phyloP scores from a whole-genome alignment of 306 rosid genomes.

The Comarum palustre region DNA sequence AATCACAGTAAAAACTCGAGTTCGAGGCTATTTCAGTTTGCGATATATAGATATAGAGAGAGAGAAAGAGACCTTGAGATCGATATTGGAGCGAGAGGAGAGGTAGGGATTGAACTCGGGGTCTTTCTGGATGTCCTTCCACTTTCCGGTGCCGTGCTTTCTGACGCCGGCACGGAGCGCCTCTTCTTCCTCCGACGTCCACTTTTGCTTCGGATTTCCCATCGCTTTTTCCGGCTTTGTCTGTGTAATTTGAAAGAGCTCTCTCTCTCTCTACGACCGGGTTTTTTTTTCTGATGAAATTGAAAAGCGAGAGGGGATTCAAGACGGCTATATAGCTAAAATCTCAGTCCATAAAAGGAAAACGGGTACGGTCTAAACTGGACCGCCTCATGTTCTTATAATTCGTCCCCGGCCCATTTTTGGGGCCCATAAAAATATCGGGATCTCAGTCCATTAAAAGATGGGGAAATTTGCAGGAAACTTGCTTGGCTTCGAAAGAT shows the following conservation, averaged over 20 bases:
- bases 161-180: conserved; percentile 41
- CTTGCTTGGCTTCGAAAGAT: conserved; percentile 92
- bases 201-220: conserved; percentile 50
- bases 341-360: background rate
- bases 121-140: conserved; percentile 53
- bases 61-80: conserved; percentile 38
- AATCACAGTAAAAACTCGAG: background rate
- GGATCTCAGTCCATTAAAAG: too few relatives aligned
- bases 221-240: conserved; percentile 2
- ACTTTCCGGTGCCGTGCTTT: conserved; percentile 46
- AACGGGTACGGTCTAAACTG: background rate
- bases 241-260: background rate
- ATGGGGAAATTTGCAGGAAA: conserved; percentile 58
- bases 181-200: conserved; percentile 51
- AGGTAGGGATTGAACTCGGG: conserved; percentile 44
- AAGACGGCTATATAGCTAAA: background rate
- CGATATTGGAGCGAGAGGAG: conserved; percentile 44
- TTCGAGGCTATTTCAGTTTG: too few relatives aligned
- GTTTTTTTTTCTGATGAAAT: background rate
- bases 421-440: too few relatives aligned
- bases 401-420: too few relatives aligned
- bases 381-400: too few relatives aligned
- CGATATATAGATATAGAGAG: background rate
- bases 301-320: background rate
- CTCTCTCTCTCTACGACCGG: conserved; percentile 2